phyloP scores from a whole-genome alignment of 495 filamentous ascomycete species.

The Penicillium samsonianum region DNA sequence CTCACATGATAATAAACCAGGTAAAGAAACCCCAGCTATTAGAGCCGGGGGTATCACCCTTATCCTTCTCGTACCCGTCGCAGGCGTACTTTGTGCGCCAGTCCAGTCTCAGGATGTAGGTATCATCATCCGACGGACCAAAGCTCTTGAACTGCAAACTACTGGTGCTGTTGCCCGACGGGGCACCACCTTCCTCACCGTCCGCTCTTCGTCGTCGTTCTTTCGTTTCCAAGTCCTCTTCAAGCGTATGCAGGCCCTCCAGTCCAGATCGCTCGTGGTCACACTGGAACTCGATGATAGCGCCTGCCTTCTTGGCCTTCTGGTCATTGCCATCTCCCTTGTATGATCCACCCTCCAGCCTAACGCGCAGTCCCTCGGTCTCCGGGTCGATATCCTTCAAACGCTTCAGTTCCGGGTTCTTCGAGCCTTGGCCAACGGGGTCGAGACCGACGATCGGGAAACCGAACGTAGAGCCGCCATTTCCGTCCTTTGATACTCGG shows the following conservation, averaged over 20 bases:
- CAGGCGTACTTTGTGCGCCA: conserved; percentile 90
- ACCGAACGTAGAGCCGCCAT: conserved; percentile 36
- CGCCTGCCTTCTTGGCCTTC: conserved; percentile 58
- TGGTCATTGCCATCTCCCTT: conserved; percentile 40
- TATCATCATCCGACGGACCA: conserved; percentile 47
- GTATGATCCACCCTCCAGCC: conserved; percentile 68
- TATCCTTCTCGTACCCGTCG: conserved; percentile 52
- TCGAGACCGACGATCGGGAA: conserved; percentile 75
- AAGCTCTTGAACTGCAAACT: conserved; percentile 77
- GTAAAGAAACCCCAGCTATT: conserved; percentile 90
- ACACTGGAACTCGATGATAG: conserved; percentile 84
- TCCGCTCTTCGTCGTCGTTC: conserved; percentile 26
- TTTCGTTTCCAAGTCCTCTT: conserved; percentile 36
- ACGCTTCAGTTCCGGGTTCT: conserved; percentile 61
- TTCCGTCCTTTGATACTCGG: conserved; percentile 45
- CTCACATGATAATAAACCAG: conserved; percentile 94
- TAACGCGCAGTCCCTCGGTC: conserved; percentile 68
- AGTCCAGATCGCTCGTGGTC: conserved; percentile 66
- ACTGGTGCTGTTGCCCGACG: conserved; percentile 20
- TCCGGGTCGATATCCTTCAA: conserved; percentile 62
- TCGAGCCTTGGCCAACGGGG: conserved; percentile 52
- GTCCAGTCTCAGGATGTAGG: conserved; percentile 64
- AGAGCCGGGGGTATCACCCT: conserved; percentile 37
- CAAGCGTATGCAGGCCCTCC: conserved; percentile 57
- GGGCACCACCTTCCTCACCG: conserved; percentile 29